These are phyloP conservation scores for Geranomyces michiganensis DNA, from an alignment of 192 early-diverging fungal genomes.

Conservation along the genomic window DNA sequence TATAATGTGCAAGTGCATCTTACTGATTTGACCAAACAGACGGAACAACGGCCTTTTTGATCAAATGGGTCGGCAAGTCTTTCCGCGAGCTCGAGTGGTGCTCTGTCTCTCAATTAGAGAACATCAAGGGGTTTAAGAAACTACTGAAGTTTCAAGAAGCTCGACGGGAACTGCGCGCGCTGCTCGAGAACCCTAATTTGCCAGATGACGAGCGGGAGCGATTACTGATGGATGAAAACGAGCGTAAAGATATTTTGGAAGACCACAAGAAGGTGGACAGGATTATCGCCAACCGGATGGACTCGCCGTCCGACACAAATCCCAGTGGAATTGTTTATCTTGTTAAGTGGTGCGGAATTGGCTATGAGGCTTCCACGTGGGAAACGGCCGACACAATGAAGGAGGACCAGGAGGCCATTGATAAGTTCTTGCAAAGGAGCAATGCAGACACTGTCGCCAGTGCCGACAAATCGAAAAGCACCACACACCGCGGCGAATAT, in stretches of 20 bases:
- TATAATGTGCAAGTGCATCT: too few species aligned
- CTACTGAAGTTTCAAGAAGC: constrained; percentile 82
- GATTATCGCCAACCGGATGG: constrained; percentile 72
- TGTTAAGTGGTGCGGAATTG: constrained; percentile 88
- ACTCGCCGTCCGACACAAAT: constrained; percentile 34
- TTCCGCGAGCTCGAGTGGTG: constrained; percentile 95
- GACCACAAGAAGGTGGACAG: constrained; percentile 90
- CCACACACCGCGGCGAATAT: constrained; percentile 72
- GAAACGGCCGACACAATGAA: constrained; percentile 69
- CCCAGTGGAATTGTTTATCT: constrained; percentile 78
- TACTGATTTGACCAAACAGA: not conserved
- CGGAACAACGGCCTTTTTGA: constrained; percentile 68
- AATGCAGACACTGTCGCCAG: constrained; percentile 75
- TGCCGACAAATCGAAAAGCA: constrained; percentile 54
- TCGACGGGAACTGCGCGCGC: constrained; percentile 58
- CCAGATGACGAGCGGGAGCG: constrained; percentile 90
- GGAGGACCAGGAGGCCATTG: constrained; percentile 82
- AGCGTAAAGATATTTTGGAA: constrained; percentile 75
- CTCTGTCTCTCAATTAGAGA: constrained; percentile 61
- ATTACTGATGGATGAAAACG: constrained; percentile 80
- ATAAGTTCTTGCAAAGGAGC: constrained; percentile 79
- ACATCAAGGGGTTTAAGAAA: constrained; percentile 85
- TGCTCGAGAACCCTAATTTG: constrained; percentile 66
- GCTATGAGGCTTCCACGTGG: constrained; percentile 91
- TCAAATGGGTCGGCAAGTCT: constrained; percentile 94